Base-by-base conservation (phyloP, 169 alveolate species). In the Perkinsus chesapeaki region DNA sequence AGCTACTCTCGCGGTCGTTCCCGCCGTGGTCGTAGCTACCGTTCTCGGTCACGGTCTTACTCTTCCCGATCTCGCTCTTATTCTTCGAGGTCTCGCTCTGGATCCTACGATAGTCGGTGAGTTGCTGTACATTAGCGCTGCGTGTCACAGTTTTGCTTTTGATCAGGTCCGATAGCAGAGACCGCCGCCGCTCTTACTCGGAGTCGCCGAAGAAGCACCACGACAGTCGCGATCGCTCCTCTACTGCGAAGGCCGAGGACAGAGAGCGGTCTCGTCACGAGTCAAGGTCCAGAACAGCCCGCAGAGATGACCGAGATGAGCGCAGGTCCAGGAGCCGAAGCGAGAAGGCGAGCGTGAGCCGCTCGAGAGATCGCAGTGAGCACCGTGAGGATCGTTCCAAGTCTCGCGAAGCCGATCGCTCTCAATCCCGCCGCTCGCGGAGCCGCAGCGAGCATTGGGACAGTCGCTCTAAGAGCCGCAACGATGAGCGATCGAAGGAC, bases 31-130 rank as follows among this genome's bases (percentile, higher is more conserved):
- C 12, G 82, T 0, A 60, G 82, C 82, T 60, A 60, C 82, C 82
- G 82, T 60, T 60, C 82, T 60, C 82, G 82, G 82, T 60, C 82
- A 27, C 82, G 82, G 82, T 60, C 82, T 34, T 60, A 60, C n/a
- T n/a, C n/a, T 60, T 60, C 82, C 12, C 12, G 82, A 16, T 60
- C 82, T 60, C 12, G 82, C 82, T 60, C 82, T 20, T 20, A 34
- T 27, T 60, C 82, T 1, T 60, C 82, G 7, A 60, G 82, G 82
- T 60, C 82, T 23, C 82, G 82, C 82, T 60, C 82, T 7, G 82
- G 82, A 3, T 60, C 82, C 82, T 60, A 1, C 31, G 82, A 60
- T 34, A 60, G 82, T 60, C 82, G 82, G 82, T 60, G 27, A 60
- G 82, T 60, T 0, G 0, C 23, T 7, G 23, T 12, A 60, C 82